phyloP scores from a whole-genome alignment of 1,139 yeast genomes.

The Scheffersomyces parashehatae region DNA sequence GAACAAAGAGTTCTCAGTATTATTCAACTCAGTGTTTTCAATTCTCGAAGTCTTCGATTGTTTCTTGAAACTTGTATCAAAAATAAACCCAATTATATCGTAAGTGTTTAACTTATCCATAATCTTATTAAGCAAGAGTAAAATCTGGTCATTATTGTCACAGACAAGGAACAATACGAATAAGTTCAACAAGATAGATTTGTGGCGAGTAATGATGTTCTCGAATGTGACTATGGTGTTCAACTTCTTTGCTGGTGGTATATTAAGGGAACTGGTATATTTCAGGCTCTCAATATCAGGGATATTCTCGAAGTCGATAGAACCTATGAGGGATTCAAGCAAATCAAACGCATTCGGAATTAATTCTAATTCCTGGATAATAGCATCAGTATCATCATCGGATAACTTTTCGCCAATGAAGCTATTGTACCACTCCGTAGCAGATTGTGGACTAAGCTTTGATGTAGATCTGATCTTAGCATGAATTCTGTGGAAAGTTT shows the following conservation, averaged over 20 bases:
- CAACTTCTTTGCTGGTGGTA: constrained; percentile 15
- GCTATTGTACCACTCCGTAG: constrained; percentile 22
- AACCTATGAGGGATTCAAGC: constrained; percentile 24
- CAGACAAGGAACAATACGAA: constrained; percentile 37
- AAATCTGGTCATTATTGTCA: constrained; percentile 29
- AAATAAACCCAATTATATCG: constrained; percentile 22
- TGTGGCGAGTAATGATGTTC: constrained; percentile 28
- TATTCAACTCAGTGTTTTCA: constrained; percentile 12
- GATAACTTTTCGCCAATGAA: constrained; percentile 26
- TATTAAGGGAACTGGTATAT: constrained; percentile 14
- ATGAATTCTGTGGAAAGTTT: constrained; percentile 24
- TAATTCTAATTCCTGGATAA: constrained; percentile 22
- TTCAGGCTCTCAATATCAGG: constrained; percentile 6
- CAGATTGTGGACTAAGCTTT: constrained; percentile 15
- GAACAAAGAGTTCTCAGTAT: constrained; percentile 26
- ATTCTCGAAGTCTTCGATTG: constrained; percentile 5
- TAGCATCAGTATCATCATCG: constrained; percentile 19
- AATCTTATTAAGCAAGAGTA: constrained; percentile 27
- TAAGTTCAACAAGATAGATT: constrained; percentile 23
- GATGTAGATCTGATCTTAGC: constrained; percentile 12
- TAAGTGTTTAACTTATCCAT: constrained; percentile 26
- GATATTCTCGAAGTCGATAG: constrained; percentile 10
- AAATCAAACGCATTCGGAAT: constrained; percentile 28
- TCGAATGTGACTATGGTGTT: constrained; percentile 25
- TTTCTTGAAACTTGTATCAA: constrained; percentile 27